Percentiles rank a stretch among this genome's conserved stretches.
Evolutionary conservation across 2,329 filamentous ascomycete species (phyloP).

Genomic region (Lomentospora prolificans): DNA sequence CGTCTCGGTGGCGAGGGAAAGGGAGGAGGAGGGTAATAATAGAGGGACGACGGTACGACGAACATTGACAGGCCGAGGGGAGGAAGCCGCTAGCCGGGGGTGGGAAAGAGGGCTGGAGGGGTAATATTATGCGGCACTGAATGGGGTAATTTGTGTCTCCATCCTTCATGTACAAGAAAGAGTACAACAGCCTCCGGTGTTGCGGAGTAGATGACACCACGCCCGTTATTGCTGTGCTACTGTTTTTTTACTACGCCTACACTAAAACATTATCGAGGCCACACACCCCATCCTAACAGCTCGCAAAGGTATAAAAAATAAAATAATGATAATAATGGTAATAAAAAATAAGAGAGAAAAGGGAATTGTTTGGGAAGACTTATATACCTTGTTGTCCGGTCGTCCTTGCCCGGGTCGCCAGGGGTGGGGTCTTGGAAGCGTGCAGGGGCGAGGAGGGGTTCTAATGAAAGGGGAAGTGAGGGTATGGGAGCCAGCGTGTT

Average conservation of each 20-base stretch:
- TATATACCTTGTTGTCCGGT: too few relatives aligned
- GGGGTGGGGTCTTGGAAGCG: background rate
- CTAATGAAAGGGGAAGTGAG: background rate
- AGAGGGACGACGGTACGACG: background rate
- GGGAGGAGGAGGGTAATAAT: background rate
- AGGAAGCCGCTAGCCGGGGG: background rate
- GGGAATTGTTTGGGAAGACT: too few relatives aligned
- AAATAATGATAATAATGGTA: too few relatives aligned
- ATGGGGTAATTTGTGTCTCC: slow-evolving; percentile 2
- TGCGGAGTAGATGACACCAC: too few relatives aligned
- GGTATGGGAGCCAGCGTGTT: background rate
- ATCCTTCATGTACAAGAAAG: background rate
- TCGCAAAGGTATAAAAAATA: too few relatives aligned
- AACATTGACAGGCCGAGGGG: background rate
- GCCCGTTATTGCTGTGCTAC: too few relatives aligned
- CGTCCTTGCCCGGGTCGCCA: too few relatives aligned
- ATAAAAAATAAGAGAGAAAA: too few relatives aligned
- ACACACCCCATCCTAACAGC: too few relatives aligned
- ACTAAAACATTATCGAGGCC: too few relatives aligned
- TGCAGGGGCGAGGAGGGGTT: background rate
- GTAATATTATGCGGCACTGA: slow-evolving; percentile 3
- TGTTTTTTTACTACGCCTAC: too few relatives aligned
- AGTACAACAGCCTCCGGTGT: background rate
- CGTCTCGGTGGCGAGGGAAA: background rate
- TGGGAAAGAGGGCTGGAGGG: background rate